phyloP scores from a whole-genome alignment of 164 flowering plant genomes.

The Berberis thunbergii region DNA sequence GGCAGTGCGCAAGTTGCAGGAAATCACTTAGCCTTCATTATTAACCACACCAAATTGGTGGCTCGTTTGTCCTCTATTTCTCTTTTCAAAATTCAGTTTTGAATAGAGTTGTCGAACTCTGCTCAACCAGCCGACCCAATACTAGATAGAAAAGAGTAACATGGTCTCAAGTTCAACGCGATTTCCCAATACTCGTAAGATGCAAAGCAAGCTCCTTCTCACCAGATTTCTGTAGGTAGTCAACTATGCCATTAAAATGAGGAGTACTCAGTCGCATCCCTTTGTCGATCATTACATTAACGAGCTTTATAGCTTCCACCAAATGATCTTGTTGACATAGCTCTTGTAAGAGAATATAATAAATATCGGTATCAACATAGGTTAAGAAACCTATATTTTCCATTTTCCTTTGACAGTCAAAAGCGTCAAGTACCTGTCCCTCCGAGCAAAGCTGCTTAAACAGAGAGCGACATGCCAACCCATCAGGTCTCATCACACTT shows the following conservation, averaged over 20 bases:
- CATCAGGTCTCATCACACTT: slow-evolving; percentile 47
- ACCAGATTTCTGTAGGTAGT: slow-evolving; percentile 21
- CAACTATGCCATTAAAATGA: slow-evolving; percentile 19
- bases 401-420: slow-evolving; percentile 18
- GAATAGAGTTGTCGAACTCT: too few relatives aligned
- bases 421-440: slow-evolving; percentile 46
- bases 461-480: slow-evolving; percentile 44
- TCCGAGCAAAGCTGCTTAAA: slow-evolving; percentile 39
- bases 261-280: slow-evolving; percentile 29
- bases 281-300: slow-evolving; percentile 38
- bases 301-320: slow-evolving; percentile 50
- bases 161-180: slow-evolving; percentile 5
- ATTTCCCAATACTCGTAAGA: slow-evolving; percentile 1
- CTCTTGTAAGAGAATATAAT: slow-evolving; percentile 40
- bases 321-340: slow-evolving; percentile 38
- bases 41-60: too few relatives aligned
- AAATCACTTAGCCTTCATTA: too few relatives aligned
- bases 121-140: not conserved
- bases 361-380: slow-evolving; percentile 49
- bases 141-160: not conserved
- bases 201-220: slow-evolving; percentile 21
- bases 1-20: too few relatives aligned
- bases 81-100: not conserved
- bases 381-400: slow-evolving; percentile 30
- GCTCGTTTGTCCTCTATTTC: too few relatives aligned